Percentiles rank a stretch among this genome's conserved stretches.
Conservation (phyloP, 208 protist genomes). For the Crithidia fasciculata region DNA sequence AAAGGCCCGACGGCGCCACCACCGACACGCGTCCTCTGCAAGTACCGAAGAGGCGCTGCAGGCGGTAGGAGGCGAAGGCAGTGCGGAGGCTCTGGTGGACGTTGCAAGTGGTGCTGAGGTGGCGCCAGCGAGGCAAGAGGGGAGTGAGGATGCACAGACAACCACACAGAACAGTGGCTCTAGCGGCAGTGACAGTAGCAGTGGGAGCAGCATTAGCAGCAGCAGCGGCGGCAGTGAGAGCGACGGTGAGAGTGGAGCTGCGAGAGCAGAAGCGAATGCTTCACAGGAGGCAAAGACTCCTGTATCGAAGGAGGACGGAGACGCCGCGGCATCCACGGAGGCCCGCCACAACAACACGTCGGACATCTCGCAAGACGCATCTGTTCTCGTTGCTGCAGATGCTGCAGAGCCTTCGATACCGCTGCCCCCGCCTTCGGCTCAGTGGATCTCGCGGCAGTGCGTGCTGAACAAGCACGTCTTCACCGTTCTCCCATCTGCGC, state of each 20-base stretch:
- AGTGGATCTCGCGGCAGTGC: conserved; percentile 65
- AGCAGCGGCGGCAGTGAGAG: conserved; percentile 3
- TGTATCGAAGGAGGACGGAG: too few species aligned
- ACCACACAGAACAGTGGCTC: not conserved
- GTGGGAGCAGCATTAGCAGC: conserved; percentile 17
- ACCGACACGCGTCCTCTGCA: not conserved
- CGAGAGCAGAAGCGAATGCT: not conserved
- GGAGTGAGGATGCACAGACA: not conserved
- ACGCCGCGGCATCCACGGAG: too few species aligned
- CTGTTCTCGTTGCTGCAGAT: too few species aligned
- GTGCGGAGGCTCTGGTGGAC: too few species aligned
- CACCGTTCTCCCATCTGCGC: conserved; percentile 23
- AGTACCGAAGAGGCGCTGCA: too few species aligned
- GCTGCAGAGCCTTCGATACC: not conserved
- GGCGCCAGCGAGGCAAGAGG: not conserved
- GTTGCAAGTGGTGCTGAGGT: too few species aligned
- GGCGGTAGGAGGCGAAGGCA: not conserved
- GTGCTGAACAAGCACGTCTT: conserved; percentile 51
- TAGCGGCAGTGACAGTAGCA: conserved; percentile 6
- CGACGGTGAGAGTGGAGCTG: not conserved
- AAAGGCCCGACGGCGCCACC: conserved; percentile 11
- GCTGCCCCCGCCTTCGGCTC: conserved; percentile 39
- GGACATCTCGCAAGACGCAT: too few species aligned
- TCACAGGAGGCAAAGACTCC: not conserved
- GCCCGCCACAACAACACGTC: too few species aligned